Base-by-base conservation (phyloP, 2,329 filamentous ascomycete species). In the Sclerotiophoma versabilis region DNA sequence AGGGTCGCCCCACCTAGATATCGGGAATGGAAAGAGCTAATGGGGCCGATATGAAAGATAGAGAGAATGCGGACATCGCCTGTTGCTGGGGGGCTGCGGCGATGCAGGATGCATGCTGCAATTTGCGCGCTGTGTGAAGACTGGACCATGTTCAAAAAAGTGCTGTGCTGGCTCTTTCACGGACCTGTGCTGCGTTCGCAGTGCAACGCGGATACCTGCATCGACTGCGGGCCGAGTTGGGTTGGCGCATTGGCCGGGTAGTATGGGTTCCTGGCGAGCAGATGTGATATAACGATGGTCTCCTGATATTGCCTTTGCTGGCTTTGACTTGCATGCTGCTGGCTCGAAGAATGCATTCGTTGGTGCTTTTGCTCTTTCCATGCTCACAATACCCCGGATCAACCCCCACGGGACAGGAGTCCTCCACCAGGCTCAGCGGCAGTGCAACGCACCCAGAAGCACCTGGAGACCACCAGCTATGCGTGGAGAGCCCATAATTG, bases 1-100 rank as follows among this genome's bases (percentile, higher is more conserved):
- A 68, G 62, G 63, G 62, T 48, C n/a, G 49, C 52, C 63, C 58
- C 62, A 63, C 63, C 43, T 54, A 59, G 45, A 54, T 54, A 54
- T 54, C 39, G 23, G 41, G 33, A 49, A 26, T 30, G 51, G 51
- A 48, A 39, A 58, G 52, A 53, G 54, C 52, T 60, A 59, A 62
- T 56, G 63, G 65, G 57, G 59, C 49, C 39, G 52, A 49, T 51
- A 49, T 54, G 63, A 53, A 54, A 54, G 59, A 57, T 53, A 53
- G 39, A 49, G 45, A 23, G 41, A 37, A 43, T 36, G 58, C 56
- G 62, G 60, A 62, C 46, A 52, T 59, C 43, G 59, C 54, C 51
- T 49, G 51, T 17, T 43, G 32, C 17, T 50, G 39, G 51, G 36
- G 15, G 12, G 39, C 36, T 34, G 39, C 34, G 27, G 23, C 32